Conservation (phyloP, 257 asterid genomes). For the Solanum boliviense region DNA sequence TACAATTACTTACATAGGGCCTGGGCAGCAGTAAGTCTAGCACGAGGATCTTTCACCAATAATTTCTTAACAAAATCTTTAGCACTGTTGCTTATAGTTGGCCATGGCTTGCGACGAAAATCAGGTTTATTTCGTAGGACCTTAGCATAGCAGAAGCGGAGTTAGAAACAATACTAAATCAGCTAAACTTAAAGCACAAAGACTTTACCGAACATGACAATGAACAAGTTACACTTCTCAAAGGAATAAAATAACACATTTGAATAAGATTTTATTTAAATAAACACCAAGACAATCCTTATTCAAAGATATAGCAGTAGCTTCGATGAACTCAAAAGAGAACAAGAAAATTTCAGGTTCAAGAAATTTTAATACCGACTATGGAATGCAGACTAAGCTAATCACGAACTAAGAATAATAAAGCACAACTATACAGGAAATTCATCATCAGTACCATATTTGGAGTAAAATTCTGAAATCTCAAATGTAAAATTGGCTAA, state of each 20-base stretch:
- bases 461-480: neutral
- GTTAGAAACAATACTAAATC: neutral
- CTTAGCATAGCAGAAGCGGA: constrained; percentile 1
- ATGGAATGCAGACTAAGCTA: neutral
- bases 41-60: constrained; percentile 69
- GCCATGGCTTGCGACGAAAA: constrained; percentile 82
- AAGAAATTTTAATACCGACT: neutral
- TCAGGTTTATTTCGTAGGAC: constrained; percentile 81
- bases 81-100: constrained; percentile 63
- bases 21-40: constrained; percentile 87
- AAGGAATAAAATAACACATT: neutral
- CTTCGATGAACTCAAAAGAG: neutral
- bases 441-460: neutral
- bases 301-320: neutral
- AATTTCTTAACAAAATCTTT: constrained; percentile 76
- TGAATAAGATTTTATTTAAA: neutral
- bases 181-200: neutral
- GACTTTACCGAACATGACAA: neutral
- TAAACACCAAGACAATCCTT: neutral
- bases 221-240: neutral
- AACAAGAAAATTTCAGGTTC: neutral
- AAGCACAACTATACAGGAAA: neutral
- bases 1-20: constrained; percentile 50
- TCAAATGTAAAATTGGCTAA: neutral
- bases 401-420: neutral